Evolutionary conservation across 805 yeast species (phyloP).

Genomic region (Ascoidea asiatica): DNA sequence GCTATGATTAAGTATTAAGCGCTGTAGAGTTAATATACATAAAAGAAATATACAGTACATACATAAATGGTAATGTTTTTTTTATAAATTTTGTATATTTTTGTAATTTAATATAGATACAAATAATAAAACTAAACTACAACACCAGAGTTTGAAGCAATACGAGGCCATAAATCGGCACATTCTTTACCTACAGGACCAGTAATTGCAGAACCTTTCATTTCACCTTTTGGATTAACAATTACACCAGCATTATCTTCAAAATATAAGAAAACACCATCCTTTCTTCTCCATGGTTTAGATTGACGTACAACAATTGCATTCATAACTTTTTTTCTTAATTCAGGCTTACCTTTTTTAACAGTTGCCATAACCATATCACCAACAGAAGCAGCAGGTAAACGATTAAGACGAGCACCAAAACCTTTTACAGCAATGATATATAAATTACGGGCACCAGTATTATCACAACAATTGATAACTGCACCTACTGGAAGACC

Average conservation of each 20-base stretch:
- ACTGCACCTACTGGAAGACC: constrained; percentile 99
- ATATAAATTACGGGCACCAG: constrained; percentile 99
- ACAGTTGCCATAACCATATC: constrained; percentile 99
- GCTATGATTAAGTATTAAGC: no score
- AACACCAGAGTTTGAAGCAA: constrained; percentile 99
- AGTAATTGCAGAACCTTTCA: constrained; percentile 99
- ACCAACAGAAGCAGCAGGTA: constrained; percentile 99
- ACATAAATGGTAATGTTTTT: no score
- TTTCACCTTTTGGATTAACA: constrained; percentile 99
- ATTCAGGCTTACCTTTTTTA: constrained; percentile 99
- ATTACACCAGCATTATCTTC: constrained; percentile 99
- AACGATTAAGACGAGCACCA: constrained; percentile 99
- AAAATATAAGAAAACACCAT: constrained; percentile 98
- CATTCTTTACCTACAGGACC: constrained; percentile 99
- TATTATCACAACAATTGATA: constrained; percentile 99
- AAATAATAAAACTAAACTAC: constrained; percentile 59
- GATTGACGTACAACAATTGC: constrained; percentile 99
- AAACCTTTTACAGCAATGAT: constrained; percentile 97
- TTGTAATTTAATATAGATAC: not conserved
- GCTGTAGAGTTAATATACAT: no score
- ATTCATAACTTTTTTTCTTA: constrained; percentile 99
- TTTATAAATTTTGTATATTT: no score
- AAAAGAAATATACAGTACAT: no score
- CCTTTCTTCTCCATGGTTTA: constrained; percentile 99
- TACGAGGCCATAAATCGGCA: constrained; percentile 99